Conservation (phyloP, 495 filamentous ascomycete species). For the Ascodesmis nigricans region DNA sequence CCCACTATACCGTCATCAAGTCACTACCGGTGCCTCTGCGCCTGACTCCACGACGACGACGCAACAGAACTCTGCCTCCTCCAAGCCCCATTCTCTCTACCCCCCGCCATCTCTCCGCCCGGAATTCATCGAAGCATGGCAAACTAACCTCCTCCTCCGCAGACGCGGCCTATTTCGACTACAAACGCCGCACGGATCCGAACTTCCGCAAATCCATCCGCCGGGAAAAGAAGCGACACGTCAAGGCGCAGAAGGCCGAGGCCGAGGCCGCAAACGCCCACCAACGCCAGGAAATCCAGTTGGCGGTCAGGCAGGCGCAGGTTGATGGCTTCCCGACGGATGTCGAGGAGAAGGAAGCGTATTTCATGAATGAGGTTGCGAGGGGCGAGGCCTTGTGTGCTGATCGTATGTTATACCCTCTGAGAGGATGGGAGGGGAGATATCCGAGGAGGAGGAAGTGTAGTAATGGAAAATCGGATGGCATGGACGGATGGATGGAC, state of each 20-base stretch:
- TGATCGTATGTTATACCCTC: slow-evolving; percentile 42
- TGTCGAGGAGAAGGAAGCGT: slow-evolving; percentile 73
- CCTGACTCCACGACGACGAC: too few relatives aligned
- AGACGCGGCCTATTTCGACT: slow-evolving; percentile 84
- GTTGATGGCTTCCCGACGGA: slow-evolving; percentile 77
- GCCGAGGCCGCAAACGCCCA: slow-evolving; percentile 40
- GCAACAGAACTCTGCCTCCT: too few relatives aligned
- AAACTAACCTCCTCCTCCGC: slow-evolving; percentile 26
- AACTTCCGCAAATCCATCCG: slow-evolving; percentile 71
- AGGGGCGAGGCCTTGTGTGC: slow-evolving; percentile 56
- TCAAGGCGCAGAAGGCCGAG: slow-evolving; percentile 53
- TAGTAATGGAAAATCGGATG: background rate
- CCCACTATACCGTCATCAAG: too few relatives aligned
- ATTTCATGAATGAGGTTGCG: slow-evolving; percentile 89
- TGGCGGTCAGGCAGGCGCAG: slow-evolving; percentile 51
- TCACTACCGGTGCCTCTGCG: too few relatives aligned
- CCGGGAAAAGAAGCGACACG: slow-evolving; percentile 55
- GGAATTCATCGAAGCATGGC: too few relatives aligned
- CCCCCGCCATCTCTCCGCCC: too few relatives aligned
- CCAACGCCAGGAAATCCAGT: slow-evolving; percentile 51
- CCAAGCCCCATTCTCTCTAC: too few relatives aligned
- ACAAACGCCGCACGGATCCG: slow-evolving; percentile 66
- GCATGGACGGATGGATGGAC: background rate
- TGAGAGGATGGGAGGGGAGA: background rate
- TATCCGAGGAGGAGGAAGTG: background rate